Evolutionary conservation across 108 stramenopile species (phyloP), one percentile per base, ranked within the genome.

Genomic region (Parietichytrium sp.): DNA sequence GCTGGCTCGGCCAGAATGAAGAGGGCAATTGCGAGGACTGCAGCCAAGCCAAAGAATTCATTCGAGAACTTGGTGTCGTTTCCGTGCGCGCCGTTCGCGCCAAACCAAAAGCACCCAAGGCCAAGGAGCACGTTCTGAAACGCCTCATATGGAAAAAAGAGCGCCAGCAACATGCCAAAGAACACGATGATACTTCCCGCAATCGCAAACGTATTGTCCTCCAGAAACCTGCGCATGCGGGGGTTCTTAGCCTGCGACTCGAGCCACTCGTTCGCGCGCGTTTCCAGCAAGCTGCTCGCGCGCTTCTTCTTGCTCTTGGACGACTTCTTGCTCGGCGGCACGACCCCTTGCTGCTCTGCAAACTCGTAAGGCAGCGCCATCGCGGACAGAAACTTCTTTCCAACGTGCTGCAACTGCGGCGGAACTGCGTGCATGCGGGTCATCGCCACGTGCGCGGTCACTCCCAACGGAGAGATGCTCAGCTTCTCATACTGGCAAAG

Each of bases 41-140:
- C 42, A 20, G 45, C 25, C 33, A 23, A 45, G 33, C 20, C 61
- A 20, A 33, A 72, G 20, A 72, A 72, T n/a, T 16, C 61, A 16
- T 33, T 33, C 42, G 61, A 45, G 25, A 72, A 72, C 15, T 10
- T 6, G 20, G 61, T 42, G 13, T 72, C 42, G 61, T 7, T 6
- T 0, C 61, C 61, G 61, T 45, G 61, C 33, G 61, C 61, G 15
- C 61, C 61, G 42, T 72, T 72, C 38, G 45, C 15, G 3, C 61
- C 61, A 72, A 72, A 25, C 61, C 61, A 72, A 20, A 72, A 72
- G 61, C 36, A 72, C 23, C 61, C 61, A 72, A 72, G n/a, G 33
- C 61, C 61, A 6, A 72, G 6, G 38, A 72, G 15, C 20, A 72
- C 10, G 61, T 72, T 72, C 33, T 72, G 61, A 33, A 72, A 45